Conservation (phyloP, 179 eudicot species). For the Vitellaria paradoxa region DNA sequence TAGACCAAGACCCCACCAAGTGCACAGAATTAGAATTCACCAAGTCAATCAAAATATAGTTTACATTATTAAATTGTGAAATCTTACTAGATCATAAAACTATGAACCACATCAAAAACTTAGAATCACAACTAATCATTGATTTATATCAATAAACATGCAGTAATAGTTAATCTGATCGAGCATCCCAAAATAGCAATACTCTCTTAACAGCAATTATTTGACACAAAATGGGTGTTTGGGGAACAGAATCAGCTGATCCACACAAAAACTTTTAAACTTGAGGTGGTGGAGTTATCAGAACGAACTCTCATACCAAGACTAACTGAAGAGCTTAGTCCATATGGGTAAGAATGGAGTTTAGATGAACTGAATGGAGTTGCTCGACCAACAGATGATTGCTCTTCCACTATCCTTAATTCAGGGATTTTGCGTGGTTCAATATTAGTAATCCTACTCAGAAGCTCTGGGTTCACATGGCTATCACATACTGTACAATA, state of each 20-base stretch:
- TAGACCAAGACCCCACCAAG: no score
- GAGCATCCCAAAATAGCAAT: background rate
- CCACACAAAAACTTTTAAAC: background rate
- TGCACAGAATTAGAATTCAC: no score
- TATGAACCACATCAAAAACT: background rate
- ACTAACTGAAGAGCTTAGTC: background rate
- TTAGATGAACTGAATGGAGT: background rate
- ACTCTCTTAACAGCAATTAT: background rate
- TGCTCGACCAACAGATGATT: background rate
- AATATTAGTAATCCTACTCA: conserved; percentile 1
- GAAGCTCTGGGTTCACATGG: background rate
- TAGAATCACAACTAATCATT: no score
- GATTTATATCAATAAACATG: no score
- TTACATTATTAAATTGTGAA: background rate
- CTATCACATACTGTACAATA: background rate
- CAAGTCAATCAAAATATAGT: no score
- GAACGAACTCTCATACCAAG: background rate
- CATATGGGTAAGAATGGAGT: background rate
- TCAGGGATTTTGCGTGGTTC: background rate
- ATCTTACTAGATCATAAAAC: background rate
- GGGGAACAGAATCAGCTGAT: background rate
- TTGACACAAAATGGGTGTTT: background rate
- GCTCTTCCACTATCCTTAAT: conserved; percentile 5
- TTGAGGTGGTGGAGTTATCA: background rate
- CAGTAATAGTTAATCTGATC: background rate